Base-by-base conservation (phyloP, 192 early-diverging fungal species). In the Gryganskiella cystojenkinii region DNA sequence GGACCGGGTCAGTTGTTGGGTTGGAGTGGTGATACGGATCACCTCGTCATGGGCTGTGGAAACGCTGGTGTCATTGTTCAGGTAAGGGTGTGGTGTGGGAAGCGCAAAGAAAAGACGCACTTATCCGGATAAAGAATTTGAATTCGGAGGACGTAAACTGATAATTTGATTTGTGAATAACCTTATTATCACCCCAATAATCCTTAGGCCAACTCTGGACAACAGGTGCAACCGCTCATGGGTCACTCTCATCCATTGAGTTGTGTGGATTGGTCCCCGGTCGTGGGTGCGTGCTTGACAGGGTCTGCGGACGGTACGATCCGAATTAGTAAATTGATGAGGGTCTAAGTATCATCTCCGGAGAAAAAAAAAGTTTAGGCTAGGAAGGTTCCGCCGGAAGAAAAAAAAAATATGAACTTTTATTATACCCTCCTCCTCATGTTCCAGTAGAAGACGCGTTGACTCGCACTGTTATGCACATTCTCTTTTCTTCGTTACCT, bases 21-120 rank as follows among this genome's bases (percentile, higher is more conserved):
- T 15, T 88, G 86, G 61, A 85, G 81, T 65, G 79, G 56, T 24
- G 87, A 88, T 51, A 88, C 87, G 3, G 82, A 88, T 27, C 81
- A 88, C 56, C 43, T 88, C 8, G 55, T 85, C 0, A 85, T 82
- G 70, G 83, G 82, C 14, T 71, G 81, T 35, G 82, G 72, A 6
- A 78, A 76, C 56, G 81, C 79, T 3, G 85, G 87, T 4, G 68
- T 84, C 3, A 80, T 88, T 27, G 83, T 82, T 49, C 83, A 82
- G 56, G 81, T 84, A 54, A 55, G 11, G n/a, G 25, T 45, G 27
- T 20, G 19, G 10, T n/a, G n/a, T n/a, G n/a, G n/a, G n/a, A n/a
- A n/a, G n/a, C n/a, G n/a, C n/a, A n/a, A n/a, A n/a, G n/a, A n/a
- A n/a, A n/a, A n/a, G n/a, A n/a, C n/a, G n/a, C n/a, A n/a, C n/a